These are phyloP conservation scores for Ogataea sp. DNA, from an alignment of 805 yeast genomes.

Conservation along the genomic window DNA sequence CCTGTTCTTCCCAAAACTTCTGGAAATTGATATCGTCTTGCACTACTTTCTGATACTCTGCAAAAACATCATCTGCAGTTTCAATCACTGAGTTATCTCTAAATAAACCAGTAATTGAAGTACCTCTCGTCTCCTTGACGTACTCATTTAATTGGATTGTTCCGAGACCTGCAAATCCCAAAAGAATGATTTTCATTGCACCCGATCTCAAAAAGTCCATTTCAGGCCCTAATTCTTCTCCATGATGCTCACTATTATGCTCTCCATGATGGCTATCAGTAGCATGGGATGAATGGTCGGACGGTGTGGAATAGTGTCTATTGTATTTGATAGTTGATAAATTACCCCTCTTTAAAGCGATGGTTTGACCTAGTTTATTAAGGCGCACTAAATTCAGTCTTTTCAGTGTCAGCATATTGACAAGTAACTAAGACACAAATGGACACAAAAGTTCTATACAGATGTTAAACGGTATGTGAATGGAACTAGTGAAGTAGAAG, in stretches of 20 bases:
- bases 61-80: not conserved
- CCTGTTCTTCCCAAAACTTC: not conserved
- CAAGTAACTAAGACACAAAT: too few species aligned
- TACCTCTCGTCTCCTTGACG: not conserved
- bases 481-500: too few species aligned
- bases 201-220: not conserved
- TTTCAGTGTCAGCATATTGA: too few species aligned
- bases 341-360: too few species aligned
- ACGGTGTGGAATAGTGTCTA: too few species aligned
- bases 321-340: too few species aligned
- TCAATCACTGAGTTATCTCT: not conserved
- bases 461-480: too few species aligned
- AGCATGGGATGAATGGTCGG: too few species aligned
- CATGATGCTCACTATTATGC: not conserved
- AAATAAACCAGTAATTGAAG: not conserved
- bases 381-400: too few species aligned
- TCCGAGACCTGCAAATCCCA: not conserved
- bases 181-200: not conserved
- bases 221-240: not conserved
- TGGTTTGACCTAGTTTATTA: too few species aligned
- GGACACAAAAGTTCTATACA: too few species aligned
- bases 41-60: slow-evolving; percentile 2
- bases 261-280: not conserved
- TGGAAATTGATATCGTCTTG: not conserved
- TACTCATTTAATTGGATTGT: not conserved